phyloP scores from a whole-genome alignment of 805 yeast species.

The Jamesozyma lodderae region DNA sequence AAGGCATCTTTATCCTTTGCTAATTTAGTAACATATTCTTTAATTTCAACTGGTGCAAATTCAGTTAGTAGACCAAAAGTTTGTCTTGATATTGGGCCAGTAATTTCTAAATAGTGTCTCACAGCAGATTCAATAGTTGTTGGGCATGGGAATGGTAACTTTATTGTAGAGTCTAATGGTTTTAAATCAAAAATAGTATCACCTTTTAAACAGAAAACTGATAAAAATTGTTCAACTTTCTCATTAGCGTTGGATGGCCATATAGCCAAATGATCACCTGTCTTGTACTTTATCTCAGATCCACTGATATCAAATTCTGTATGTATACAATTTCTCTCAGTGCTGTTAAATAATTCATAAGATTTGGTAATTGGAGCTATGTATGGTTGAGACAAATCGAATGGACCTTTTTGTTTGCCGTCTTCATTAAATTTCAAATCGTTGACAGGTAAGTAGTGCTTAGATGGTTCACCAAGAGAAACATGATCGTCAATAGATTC shows the following conservation, averaged over 20 bases:
- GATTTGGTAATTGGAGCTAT: constrained; percentile 56
- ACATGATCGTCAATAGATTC: constrained; percentile 36
- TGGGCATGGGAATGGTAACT: constrained; percentile 62
- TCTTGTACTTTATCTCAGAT: constrained; percentile 71
- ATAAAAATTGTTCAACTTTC: constrained; percentile 56
- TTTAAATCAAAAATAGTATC: constrained; percentile 53
- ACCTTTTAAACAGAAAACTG: constrained; percentile 50
- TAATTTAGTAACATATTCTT: constrained; percentile 35
- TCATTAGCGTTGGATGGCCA: constrained; percentile 88
- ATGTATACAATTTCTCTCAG: constrained; percentile 75
- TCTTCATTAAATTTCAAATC: constrained; percentile 30
- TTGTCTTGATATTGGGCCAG: constrained; percentile 92
- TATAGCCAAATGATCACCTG: constrained; percentile 93
- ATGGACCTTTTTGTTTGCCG: constrained; percentile 53
- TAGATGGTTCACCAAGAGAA: constrained; percentile 76
- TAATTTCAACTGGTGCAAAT: constrained; percentile 67
- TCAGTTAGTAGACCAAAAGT: constrained; percentile 60
- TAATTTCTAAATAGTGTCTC: constrained; percentile 80
- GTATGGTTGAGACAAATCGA: constrained; percentile 72
- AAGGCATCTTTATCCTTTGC: constrained; percentile 63
- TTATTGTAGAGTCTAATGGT: constrained; percentile 60
- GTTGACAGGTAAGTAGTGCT: constrained; percentile 38
- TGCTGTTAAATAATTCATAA: constrained; percentile 60
- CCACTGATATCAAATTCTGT: constrained; percentile 75
- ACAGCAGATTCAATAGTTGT: constrained; percentile 82